Evolutionary conservation across 106 monocot genomes (phyloP), one percentile per base, ranked within the genome.

Genomic region (Acorus gramineus): DNA sequence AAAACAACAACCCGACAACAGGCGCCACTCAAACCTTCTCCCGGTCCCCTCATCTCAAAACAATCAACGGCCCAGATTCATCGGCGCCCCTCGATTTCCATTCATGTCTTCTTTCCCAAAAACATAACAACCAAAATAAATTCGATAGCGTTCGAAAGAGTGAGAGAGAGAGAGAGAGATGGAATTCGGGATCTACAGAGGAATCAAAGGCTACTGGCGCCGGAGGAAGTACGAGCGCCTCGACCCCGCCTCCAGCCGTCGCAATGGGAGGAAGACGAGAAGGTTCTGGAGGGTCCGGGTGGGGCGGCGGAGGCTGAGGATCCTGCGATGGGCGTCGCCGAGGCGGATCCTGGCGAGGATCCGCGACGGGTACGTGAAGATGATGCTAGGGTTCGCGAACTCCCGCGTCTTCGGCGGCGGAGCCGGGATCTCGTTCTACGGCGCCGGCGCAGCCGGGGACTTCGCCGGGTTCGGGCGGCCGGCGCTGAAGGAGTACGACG

Each of bases 281-380:
- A 14, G 64, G n/a, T 72, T 69, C 53, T 81, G 81, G 78, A 50
- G 80, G 45, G 60, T 85, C 51, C 59, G 45, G 61, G 47, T 72
- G 12, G 12, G 62, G 4, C 74, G 61, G 0, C 52, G 51, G 28
- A 28, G 28, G 64, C 58, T 85, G 2, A 11, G 70, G 42, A 12
- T 77, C 49, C 43, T 76, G 10, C 74, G 77, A 11, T 8, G 49
- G 62, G 55, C 66, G 10, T 66, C 62, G 1, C 78, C 81, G 5
- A 62, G 50, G 53, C 68, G 78, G 69, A 8, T 81, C 49, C 57
- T 85, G 4, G 57, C 69, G 48, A 8, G 72, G 73, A 78, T 85
- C 59, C 63, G 85, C 2, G 85, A 85, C 78, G 85, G 59, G 5
- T 85, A 85, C 48, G 85, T 85, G n/a, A 52, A 75, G 50, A 78